Evolutionary conservation across 2,329 filamentous ascomycete species (phyloP).

Genomic region (Ophiognomonia clavigignenti-juglandacearum): DNA sequence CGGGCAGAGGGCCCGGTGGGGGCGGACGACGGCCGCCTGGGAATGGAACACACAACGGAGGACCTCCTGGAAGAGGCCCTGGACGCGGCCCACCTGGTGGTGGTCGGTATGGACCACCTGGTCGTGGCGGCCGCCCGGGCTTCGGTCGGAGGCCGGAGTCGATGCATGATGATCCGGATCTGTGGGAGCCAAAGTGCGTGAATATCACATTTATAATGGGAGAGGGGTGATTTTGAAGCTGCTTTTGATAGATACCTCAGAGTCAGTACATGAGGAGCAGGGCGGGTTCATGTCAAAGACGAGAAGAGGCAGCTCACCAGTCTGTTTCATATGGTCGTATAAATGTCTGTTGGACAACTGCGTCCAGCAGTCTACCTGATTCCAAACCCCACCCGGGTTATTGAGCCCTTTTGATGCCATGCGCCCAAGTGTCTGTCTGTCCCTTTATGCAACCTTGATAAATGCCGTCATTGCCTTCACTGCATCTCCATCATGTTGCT

Average conservation of each 20-base stretch:
- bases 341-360: too few species aligned
- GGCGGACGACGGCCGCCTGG: constrained; percentile 9
- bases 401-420: too few species aligned
- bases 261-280: background rate
- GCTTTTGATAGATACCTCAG: background rate
- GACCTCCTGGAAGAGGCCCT: background rate
- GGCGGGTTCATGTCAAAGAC: too few species aligned
- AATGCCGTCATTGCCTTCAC: constrained; percentile 63
- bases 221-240: background rate
- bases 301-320: background rate
- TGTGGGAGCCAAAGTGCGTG: constrained; percentile 26
- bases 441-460: constrained; percentile 20
- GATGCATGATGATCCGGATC: constrained; percentile 23
- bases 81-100: constrained; percentile 3
- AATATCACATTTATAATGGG: constrained; percentile 15
- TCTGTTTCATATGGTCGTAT: too few species aligned
- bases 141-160: constrained; percentile 17
- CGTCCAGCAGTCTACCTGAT: too few species aligned
- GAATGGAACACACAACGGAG: constrained; percentile 1
- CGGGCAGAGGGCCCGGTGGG: constrained; percentile 14
- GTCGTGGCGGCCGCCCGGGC: constrained; percentile 1
- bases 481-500: constrained; percentile 64
- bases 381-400: too few species aligned
- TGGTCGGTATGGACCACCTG: too few species aligned
- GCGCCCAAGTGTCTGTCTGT: too few species aligned